Evolutionary conservation across 2,329 filamentous ascomycete species (phyloP).

Genomic region (Boeremia exigua): DNA sequence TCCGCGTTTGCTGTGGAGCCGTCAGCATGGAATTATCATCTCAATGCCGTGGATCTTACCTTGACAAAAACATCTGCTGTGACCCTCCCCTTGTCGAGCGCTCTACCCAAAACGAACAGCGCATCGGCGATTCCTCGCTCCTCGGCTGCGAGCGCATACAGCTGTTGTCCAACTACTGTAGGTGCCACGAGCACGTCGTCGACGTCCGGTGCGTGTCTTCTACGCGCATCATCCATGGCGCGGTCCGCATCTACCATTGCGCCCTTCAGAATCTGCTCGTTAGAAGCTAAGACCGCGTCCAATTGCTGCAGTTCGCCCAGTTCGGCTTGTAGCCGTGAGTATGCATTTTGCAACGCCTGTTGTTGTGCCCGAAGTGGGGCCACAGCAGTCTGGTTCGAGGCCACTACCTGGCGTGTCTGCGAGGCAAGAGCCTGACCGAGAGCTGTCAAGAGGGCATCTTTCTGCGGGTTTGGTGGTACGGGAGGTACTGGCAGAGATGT

Average conservation of each 20-base stretch:
- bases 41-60: slow-evolving; percentile 50
- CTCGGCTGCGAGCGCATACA: slow-evolving; percentile 88
- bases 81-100: slow-evolving; percentile 75
- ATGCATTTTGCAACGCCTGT: slow-evolving; percentile 73
- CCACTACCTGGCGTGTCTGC: slow-evolving; percentile 71
- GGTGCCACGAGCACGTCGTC: slow-evolving; percentile 94
- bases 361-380: slow-evolving; percentile 80
- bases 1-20: slow-evolving; percentile 63
- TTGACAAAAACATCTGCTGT: slow-evolving; percentile 77
- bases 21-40: slow-evolving; percentile 13
- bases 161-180: slow-evolving; percentile 88
- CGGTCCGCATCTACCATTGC: slow-evolving; percentile 79
- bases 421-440: slow-evolving; percentile 73
- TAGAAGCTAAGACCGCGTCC: slow-evolving; percentile 73
- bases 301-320: slow-evolving; percentile 73
- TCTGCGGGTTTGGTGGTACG: slow-evolving; percentile 94
- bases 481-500: slow-evolving; percentile 72
- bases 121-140: slow-evolving; percentile 86
- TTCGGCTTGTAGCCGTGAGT: slow-evolving; percentile 75
- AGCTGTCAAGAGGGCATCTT: slow-evolving; percentile 81
- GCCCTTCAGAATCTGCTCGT: slow-evolving; percentile 78
- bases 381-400: slow-evolving; percentile 76
- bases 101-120: slow-evolving; percentile 79
- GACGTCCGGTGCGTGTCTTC: slow-evolving; percentile 74
- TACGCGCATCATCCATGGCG: slow-evolving; percentile 75